Percentiles rank a stretch among this genome's conserved stretches.
Conservation (phyloP, 805 yeast genomes). For the Spathaspora gorwiae region DNA sequence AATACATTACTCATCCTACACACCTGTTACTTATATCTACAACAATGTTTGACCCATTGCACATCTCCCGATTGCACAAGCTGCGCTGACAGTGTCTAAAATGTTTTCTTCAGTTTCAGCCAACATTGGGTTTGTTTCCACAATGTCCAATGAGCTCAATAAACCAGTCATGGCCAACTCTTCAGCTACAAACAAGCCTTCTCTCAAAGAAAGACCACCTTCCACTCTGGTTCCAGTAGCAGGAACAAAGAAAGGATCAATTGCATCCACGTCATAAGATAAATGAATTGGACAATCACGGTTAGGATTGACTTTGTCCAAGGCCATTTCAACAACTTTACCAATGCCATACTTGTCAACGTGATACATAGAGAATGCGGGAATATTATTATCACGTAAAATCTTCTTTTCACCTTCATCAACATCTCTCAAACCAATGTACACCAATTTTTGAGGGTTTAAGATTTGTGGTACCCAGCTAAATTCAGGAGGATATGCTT, state of each 20-base stretch:
- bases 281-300: constrained; percentile 72
- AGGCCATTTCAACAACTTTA: constrained; percentile 86
- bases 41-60: constrained; percentile 89
- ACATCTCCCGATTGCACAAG: constrained; percentile 87
- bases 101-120: constrained; percentile 75
- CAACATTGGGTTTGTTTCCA: constrained; percentile 87
- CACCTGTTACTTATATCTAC: constrained; percentile 19
- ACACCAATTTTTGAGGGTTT: constrained; percentile 69
- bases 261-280: constrained; percentile 94
- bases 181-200: constrained; percentile 88
- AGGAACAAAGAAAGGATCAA: constrained; percentile 90
- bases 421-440: constrained; percentile 92
- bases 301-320: constrained; percentile 70
- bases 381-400: constrained; percentile 63
- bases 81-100: constrained; percentile 81
- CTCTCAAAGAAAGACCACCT: constrained; percentile 92
- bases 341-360: constrained; percentile 92
- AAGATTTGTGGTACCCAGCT: constrained; percentile 75
- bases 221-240: constrained; percentile 98
- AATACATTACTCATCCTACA: too few species aligned
- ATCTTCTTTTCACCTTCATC: constrained; percentile 81
- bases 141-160: constrained; percentile 82
- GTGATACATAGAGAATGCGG: constrained; percentile 93
- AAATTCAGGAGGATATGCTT: constrained; percentile 66
- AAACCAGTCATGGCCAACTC: constrained; percentile 89